phyloP scores from a whole-genome alignment of 2,329 filamentous ascomycete genomes.

The Diaporthe sp. region DNA sequence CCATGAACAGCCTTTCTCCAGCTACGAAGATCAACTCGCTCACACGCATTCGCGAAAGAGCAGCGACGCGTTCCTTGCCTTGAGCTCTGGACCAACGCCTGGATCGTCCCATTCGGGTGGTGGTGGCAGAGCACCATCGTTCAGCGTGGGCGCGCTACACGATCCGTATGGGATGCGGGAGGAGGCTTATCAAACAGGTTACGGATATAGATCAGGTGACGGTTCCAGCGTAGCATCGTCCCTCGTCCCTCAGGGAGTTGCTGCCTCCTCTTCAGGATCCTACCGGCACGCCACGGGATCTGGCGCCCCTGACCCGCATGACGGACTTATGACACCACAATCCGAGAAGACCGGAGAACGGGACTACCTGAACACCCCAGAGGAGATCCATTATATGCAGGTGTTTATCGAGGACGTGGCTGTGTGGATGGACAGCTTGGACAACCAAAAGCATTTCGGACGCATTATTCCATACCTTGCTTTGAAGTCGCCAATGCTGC shows the following conservation, averaged over 20 bases:
- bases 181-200: slow-evolving; percentile 38
- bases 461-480: slow-evolving; percentile 85
- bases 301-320: slow-evolving; percentile 47
- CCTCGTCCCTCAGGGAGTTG: slow-evolving; percentile 47
- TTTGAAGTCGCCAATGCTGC: slow-evolving; percentile 84
- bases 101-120: slow-evolving; percentile 39
- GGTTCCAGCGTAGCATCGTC: slow-evolving; percentile 52
- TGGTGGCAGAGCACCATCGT: slow-evolving; percentile 34
- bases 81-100: slow-evolving; percentile 36
- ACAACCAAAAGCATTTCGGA: slow-evolving; percentile 87
- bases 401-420: slow-evolving; percentile 92
- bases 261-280: slow-evolving; percentile 43
- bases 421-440: slow-evolving; percentile 94
- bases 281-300: slow-evolving; percentile 39
- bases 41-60: slow-evolving; percentile 28
- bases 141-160: slow-evolving; percentile 30
- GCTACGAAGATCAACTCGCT: slow-evolving; percentile 31
- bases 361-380: slow-evolving; percentile 76
- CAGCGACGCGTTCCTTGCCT: slow-evolving; percentile 26
- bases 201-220: slow-evolving; percentile 48
- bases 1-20: slow-evolving; percentile 26
- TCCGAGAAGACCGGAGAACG: slow-evolving; percentile 55
- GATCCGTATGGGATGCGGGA: slow-evolving; percentile 39
- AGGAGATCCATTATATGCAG: slow-evolving; percentile 91
- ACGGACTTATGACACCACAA: slow-evolving; percentile 52